phyloP scores from a whole-genome alignment of 305 asterid species.

The Solanum chacoense region DNA sequence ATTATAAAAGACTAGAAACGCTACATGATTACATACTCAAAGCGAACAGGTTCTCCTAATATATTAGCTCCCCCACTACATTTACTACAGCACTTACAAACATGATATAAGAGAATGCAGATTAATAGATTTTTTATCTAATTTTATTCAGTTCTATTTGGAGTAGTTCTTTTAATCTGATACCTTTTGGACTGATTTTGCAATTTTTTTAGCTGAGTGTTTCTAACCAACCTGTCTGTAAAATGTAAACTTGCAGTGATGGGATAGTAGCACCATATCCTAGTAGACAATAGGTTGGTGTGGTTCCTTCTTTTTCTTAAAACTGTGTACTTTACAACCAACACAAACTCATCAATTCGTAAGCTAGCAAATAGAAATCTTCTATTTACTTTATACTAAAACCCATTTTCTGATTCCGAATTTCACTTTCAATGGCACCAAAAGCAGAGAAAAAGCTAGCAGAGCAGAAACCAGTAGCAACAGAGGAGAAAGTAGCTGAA shows the following conservation, averaged over 20 bases:
- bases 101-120: neutral
- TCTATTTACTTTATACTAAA: neutral
- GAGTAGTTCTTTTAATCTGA: neutral
- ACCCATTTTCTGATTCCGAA: neutral
- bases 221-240: neutral
- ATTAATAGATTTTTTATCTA: neutral
- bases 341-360: neutral
- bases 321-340: neutral
- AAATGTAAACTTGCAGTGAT: neutral
- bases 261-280: neutral
- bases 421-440: slow-evolving; percentile 17
- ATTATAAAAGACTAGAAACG: neutral
- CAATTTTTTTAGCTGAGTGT: neutral
- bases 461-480: slow-evolving; percentile 6
- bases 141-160: neutral
- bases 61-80: neutral
- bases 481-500: slow-evolving; percentile 23
- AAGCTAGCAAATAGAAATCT: neutral
- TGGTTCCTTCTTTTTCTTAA: neutral
- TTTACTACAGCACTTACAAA: neutral
- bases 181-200: neutral
- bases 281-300: neutral
- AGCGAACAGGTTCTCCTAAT: neutral
- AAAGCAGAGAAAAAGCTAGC: slow-evolving; percentile 33
- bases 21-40: neutral